Conservation (phyloP, 768 basidiomycete genomes). For the Xanthoconium purpureum region DNA sequence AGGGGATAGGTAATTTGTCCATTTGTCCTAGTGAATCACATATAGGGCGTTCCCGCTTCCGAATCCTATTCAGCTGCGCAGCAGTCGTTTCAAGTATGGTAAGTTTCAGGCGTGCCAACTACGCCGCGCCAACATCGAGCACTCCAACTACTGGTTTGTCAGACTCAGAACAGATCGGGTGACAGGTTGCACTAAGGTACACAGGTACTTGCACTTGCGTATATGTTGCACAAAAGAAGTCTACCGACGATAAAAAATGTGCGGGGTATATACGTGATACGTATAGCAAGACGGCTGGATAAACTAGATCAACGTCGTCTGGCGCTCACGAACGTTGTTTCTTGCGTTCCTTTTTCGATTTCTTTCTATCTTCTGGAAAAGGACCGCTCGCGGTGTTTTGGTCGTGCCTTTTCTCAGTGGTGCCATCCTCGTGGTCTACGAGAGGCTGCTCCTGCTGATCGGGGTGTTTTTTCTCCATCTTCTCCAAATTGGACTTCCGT, state of each 20-base stretch:
- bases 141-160: too few relatives aligned
- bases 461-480: constrained; percentile 20
- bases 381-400: neutral
- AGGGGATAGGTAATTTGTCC: too few relatives aligned
- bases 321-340: neutral
- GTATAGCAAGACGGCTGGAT: neutral
- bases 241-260: neutral
- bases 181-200: too few relatives aligned
- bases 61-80: too few relatives aligned
- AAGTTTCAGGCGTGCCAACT: too few relatives aligned
- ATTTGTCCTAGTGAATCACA: too few relatives aligned
- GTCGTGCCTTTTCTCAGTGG: neutral
- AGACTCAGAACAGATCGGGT: too few relatives aligned
- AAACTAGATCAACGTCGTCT: neutral
- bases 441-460: neutral
- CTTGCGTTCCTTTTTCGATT: constrained; percentile 7
- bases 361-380: neutral
- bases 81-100: too few relatives aligned
- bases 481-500: constrained; percentile 20
- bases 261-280: constrained; percentile 15
- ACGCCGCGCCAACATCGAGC: too few relatives aligned
- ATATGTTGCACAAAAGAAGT: too few relatives aligned
- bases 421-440: neutral
- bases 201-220: too few relatives aligned
- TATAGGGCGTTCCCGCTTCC: too few relatives aligned